Evolutionary conservation across 352 stramenopile genomes (phyloP).

Genomic region (Peronospora tabacina): DNA sequence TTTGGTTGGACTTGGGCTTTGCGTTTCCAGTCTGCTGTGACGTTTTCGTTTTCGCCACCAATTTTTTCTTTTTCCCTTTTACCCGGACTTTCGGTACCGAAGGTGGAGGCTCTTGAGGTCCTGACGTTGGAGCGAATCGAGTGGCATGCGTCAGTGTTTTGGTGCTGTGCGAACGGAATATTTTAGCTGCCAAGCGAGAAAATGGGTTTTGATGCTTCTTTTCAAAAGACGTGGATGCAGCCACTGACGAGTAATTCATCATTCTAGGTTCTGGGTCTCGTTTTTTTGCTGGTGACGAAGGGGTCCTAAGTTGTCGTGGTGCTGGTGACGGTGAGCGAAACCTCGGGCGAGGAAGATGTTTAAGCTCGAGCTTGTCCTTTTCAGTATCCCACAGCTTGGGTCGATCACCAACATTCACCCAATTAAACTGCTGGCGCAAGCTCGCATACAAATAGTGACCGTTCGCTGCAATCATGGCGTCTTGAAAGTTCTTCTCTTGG

Average conservation of each 20-base stretch:
- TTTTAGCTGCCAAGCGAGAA: conserved; percentile 28
- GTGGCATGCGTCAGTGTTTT: conserved; percentile 14
- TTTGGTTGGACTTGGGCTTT: conserved; percentile 6
- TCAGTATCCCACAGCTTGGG: conserved; percentile 23
- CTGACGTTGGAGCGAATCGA: conserved; percentile 3
- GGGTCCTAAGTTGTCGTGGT: not conserved
- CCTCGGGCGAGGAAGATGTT: conserved; percentile 2
- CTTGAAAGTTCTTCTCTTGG: conserved; percentile 33
- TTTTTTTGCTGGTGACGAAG: conserved; percentile 26
- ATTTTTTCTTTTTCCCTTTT: conserved; percentile 9
- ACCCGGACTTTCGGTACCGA: conserved; percentile 3
- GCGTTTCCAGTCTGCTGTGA: conserved; percentile 2
- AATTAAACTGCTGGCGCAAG: conserved; percentile 28
- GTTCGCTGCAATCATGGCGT: conserved; percentile 33
- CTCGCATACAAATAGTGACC: conserved; percentile 33
- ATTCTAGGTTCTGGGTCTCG: conserved; percentile 15
- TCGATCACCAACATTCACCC: conserved; percentile 25
- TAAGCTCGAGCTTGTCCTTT: conserved; percentile 28
- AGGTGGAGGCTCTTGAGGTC: not conserved
- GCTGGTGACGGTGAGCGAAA: conserved; percentile 20
- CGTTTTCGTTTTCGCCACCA: conserved; percentile 2
- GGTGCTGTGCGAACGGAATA: conserved; percentile 24
- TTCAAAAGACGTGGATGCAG: conserved; percentile 3
- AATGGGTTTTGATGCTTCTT: conserved; percentile 23
- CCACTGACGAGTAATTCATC: not conserved